Evolutionary conservation across 108 stramenopile genomes (phyloP), one percentile per base, ranked within the genome.

Genomic region (Nannochloropsis gaditana): DNA sequence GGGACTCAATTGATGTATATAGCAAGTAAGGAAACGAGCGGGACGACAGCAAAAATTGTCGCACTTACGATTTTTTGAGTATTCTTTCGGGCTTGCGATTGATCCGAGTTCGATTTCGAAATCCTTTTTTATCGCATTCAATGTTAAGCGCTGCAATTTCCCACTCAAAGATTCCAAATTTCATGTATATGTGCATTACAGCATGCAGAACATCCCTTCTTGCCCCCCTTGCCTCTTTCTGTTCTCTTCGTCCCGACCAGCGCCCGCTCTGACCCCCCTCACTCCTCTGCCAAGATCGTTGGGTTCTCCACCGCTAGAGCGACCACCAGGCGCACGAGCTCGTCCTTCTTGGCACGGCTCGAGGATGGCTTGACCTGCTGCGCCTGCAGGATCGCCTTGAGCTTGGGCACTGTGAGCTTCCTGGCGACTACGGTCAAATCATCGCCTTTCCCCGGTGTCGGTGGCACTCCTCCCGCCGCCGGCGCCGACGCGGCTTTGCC

Each of bases 131-230:
- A 31, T 31, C 31, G 31, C 31, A 31, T 31, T 31, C 31, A 31
- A 31, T 31, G 31, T 31, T 31, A 31, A 31, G 31, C 31, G 31
- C 31, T 1, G 31, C 31, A 31, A 31, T 31, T 0, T 31, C 31
- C 31, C 31, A 0, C 31, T 31, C 0, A 31, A 31, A 31, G 31
- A 31, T 31, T 31, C 31, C 31, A 31, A 31, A 31, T 31, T 31
- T 73, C 59, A 6, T 73, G 59, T 73, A 73, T 73, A 73, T 73
- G 59, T 73, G 59, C 59, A 73, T 73, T 73, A n/a, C 59, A 73
- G 59, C 59, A 73, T 8, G 59, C n/a, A 15, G 3, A 73, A 73
- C 19, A 2, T n/a, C 59, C 15, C 59, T 73, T 73, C n/a, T 8
- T 8, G n/a, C 59, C n/a, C 8, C 2, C n/a, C 59, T 73, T 8